Conservation (phyloP, 208 protist genomes). For the Perkinsela sp. region DNA sequence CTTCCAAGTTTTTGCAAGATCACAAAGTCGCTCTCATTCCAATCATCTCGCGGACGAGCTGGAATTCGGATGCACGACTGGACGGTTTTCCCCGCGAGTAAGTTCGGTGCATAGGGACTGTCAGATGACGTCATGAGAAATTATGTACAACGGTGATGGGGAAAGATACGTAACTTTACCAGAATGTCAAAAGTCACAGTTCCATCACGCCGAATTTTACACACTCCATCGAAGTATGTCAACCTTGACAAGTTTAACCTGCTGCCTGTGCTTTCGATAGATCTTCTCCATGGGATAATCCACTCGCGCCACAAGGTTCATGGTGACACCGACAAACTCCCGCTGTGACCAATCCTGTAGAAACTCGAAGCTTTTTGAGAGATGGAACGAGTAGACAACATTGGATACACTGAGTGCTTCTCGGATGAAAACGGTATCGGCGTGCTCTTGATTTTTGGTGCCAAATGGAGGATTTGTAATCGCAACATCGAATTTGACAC, state of each 20-base stretch:
- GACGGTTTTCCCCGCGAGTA: slow-evolving; percentile 18
- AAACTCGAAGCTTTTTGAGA: not conserved
- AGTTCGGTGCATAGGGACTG: slow-evolving; percentile 10
- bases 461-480: not conserved
- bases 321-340: not conserved
- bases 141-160: too few relatives aligned
- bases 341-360: not conserved
- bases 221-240: not conserved
- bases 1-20: slow-evolving; percentile 69
- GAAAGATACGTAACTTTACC: too few relatives aligned
- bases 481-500: not conserved
- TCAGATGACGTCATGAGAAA: not conserved
- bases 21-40: slow-evolving; percentile 71
- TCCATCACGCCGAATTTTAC: too few relatives aligned
- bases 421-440: not conserved
- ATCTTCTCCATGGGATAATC: not conserved
- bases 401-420: not conserved
- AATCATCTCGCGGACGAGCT: slow-evolving; percentile 21
- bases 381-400: not conserved
- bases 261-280: not conserved
- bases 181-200: too few relatives aligned
- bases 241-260: not conserved
- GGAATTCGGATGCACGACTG: slow-evolving; percentile 30
- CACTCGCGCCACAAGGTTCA: not conserved
- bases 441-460: not conserved